Conservation (phyloP, 1,284 basidiomycete genomes). For the Neonothopanus nambi region DNA sequence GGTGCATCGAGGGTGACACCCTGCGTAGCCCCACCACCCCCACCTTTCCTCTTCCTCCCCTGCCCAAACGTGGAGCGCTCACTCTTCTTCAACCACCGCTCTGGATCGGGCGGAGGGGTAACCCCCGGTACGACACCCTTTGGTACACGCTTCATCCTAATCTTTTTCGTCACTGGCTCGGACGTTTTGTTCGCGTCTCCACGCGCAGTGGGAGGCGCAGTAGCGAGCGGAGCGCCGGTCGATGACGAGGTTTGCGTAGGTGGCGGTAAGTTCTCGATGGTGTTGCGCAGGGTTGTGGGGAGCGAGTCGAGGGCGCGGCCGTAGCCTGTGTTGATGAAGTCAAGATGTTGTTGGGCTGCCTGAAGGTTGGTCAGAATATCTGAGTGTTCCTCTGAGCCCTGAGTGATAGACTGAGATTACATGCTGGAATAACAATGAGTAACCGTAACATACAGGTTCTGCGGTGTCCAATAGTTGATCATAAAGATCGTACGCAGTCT, state of each 20-base stretch:
- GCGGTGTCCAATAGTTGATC: conserved; percentile 75
- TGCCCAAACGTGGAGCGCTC: conserved; percentile 60
- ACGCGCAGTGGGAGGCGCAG: conserved; percentile 17
- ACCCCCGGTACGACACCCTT: conserved; percentile 71
- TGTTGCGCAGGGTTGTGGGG: conserved; percentile 46
- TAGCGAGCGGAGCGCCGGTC: conserved; percentile 28
- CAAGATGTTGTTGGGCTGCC: conserved; percentile 76
- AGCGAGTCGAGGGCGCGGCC: conserved; percentile 61
- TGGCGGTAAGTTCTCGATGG: conserved; percentile 63
- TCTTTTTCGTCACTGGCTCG: conserved; percentile 43
- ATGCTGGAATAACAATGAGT: conserved; percentile 14
- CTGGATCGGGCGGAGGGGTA: conserved; percentile 76
- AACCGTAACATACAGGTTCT: conserved; percentile 56
- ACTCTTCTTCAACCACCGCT: conserved; percentile 71
- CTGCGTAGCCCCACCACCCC: conserved; percentile 65
- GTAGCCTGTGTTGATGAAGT: conserved; percentile 76
- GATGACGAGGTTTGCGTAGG: conserved; percentile 45
- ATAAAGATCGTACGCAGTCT: conserved; percentile 73
- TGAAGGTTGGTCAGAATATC: conserved; percentile 83
- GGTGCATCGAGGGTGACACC: conserved; percentile 40
- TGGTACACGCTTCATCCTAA: conserved; percentile 67
- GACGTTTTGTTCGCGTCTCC: conserved; percentile 23
- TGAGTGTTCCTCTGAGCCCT: conserved; percentile 81
- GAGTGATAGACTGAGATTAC: conserved; percentile 27
- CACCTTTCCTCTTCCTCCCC: conserved; percentile 49